Evolutionary conservation across 2,329 filamentous ascomycete species (phyloP).

Genomic region (Pezicula rhizophila): DNA sequence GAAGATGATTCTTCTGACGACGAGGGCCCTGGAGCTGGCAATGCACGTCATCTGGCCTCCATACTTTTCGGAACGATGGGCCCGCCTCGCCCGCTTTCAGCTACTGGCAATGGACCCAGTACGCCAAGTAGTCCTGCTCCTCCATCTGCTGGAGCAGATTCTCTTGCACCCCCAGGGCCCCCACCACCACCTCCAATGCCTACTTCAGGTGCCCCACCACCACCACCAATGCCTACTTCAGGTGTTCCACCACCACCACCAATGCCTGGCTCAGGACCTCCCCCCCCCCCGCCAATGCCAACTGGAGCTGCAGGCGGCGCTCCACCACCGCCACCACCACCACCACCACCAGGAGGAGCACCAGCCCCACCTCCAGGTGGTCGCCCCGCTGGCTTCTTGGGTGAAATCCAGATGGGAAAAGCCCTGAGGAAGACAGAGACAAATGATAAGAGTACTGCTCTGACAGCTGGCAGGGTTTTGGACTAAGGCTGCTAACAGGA

Average conservation of each 20-base stretch:
- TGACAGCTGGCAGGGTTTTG: constrained; percentile 70
- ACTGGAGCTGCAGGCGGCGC: constrained; percentile 16
- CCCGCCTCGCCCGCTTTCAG: constrained; percentile 80
- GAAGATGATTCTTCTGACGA: constrained; percentile 71
- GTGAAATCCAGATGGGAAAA: constrained; percentile 76
- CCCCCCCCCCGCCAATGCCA: constrained; percentile 30
- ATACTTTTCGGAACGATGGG: constrained; percentile 97
- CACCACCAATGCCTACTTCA: constrained; percentile 30
- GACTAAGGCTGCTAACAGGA: constrained; percentile 10
- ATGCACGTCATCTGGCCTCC: constrained; percentile 85
- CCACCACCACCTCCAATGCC: constrained; percentile 43
- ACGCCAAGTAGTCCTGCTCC: constrained; percentile 35
- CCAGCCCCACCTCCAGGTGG: constrained; percentile 22
- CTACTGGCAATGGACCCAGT: constrained; percentile 58
- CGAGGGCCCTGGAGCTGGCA: constrained; percentile 71
- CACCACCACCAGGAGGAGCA: constrained; percentile 25
- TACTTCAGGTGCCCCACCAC: constrained; percentile 30
- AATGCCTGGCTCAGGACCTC: constrained; percentile 35
- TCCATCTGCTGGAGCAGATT: constrained; percentile 32
- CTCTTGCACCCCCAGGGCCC: constrained; percentile 35
- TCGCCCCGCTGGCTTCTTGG: constrained; percentile 50
- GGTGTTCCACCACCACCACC: constrained; percentile 40
- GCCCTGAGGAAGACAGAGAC: constrained; percentile 82
- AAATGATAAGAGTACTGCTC: constrained; percentile 72
- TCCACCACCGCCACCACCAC: constrained; percentile 30